phyloP scores from a whole-genome alignment of 306 rosid species.

The Glycyrrhiza uralensis region DNA sequence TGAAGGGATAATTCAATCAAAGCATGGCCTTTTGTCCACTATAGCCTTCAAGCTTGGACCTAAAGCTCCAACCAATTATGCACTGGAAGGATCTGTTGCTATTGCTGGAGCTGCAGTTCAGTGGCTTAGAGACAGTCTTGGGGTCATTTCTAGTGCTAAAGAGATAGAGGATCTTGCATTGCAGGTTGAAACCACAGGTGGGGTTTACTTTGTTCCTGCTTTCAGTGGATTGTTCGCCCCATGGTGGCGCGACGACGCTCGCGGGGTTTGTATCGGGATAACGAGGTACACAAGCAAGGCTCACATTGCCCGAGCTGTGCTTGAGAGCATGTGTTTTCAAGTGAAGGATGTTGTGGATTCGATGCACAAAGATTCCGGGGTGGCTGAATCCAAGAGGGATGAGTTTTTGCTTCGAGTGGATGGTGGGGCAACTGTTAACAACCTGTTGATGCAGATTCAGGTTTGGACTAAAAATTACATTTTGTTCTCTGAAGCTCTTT shows the following conservation, averaged over 20 bases:
- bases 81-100: conserved; percentile 92
- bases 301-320: conserved; percentile 88
- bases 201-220: conserved; percentile 91
- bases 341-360: conserved; percentile 86
- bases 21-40: conserved; percentile 77
- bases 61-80: conserved; percentile 59
- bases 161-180: conserved; percentile 72
- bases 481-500: conserved; percentile 3
- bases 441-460: conserved; percentile 90
- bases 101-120: conserved; percentile 98
- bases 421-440: conserved; percentile 86
- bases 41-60: conserved; percentile 84
- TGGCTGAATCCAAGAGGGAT: conserved; percentile 18
- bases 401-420: conserved; percentile 74
- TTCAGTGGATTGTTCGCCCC: conserved; percentile 93
- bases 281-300: conserved; percentile 78
- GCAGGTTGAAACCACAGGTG: conserved; percentile 61
- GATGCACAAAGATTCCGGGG: conserved; percentile 69
- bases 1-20: conserved; percentile 48
- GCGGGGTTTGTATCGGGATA: conserved; percentile 80
- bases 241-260: conserved; percentile 98
- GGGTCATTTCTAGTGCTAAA: conserved; percentile 55
- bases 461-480: conserved; percentile 40
- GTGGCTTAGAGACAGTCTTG: conserved; percentile 91
- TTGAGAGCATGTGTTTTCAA: conserved; percentile 89